Evolutionary conservation across 352 stramenopile species (phyloP), one percentile per base, ranked within the genome.

Genomic region (Phytophthora cryptogea): DNA sequence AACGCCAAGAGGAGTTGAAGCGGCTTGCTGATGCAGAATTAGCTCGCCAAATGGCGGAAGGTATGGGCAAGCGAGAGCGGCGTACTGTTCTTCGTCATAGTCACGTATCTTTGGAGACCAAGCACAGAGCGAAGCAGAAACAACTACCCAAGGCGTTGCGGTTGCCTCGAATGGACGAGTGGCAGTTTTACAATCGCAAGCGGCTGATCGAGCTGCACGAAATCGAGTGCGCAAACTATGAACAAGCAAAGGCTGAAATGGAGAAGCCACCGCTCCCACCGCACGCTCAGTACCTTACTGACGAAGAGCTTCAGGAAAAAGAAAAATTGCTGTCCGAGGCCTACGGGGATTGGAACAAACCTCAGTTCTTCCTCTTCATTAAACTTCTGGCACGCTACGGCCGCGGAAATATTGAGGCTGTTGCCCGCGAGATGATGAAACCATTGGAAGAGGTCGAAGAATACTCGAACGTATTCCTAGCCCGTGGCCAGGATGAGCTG

Each of bases 281-380:
- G 16, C 74, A 89, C 52, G 82, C 70, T 0, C 82, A 89, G 41
- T 95, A 92, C 48, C 59, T 98, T 8, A 86, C 61, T n/a, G 72
- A 88, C 10, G 90, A 97, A 33, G 78, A 96, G 23, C 70, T 95
- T 26, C 59, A 80, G 20, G 97, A 99, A 64, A 99, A 99, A 66
- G 70, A 94, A 40, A 57, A 83, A 44, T 68, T 99, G 11, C 61
- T 99, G 14, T 42, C 62, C 26, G 87, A 98, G 69, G 86, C 71
- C 2, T 94, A 89, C 61, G 67, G 79, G 4, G 83, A 95, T 50
- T 95, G 86, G 84, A 95, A 94, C 66, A 95, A 95, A 59, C 83
- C 86, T 6, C 83, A 94, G 45, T 94, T 90, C 49, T 94, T 91
- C 50, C 54, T 94, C 11, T 95, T 92, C 46, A 84, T 94, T 53